These are phyloP conservation scores for Macrotyloma uniflorum DNA, from an alignment of 306 rosid species.

Conservation along the genomic window DNA sequence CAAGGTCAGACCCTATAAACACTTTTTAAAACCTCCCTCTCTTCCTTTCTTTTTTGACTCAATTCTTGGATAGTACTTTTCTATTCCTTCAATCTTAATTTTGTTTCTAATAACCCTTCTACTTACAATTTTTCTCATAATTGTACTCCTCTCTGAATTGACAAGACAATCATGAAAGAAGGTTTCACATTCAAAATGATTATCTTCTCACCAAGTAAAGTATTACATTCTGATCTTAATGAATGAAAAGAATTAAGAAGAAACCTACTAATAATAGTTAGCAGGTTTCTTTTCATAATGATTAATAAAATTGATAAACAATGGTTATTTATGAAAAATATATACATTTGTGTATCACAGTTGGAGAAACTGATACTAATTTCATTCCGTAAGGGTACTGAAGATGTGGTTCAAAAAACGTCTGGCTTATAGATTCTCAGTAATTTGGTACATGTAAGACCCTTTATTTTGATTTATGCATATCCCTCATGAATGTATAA, in stretches of 20 bases:
- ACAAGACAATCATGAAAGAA: neutral
- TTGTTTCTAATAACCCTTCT: neutral
- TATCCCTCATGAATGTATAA: neutral
- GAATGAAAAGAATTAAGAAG: no score
- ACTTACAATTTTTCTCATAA: neutral
- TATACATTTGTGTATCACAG: no score
- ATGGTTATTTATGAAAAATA: no score
- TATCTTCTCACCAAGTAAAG: no score
- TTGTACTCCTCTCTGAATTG: neutral
- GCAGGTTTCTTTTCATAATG: no score
- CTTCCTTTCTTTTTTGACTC: conserved; percentile 22
- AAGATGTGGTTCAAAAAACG: neutral
- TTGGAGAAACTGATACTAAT: neutral
- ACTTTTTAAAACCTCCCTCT: neutral
- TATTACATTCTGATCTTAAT: no score
- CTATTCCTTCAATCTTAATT: neutral
- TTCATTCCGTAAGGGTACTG: neutral
- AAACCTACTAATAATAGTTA: no score
- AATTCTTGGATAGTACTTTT: neutral
- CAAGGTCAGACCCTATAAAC: conserved; percentile 16
- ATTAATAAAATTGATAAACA: no score
- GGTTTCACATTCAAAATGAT: no score
- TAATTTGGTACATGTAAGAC: neutral
- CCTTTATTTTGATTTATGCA: neutral
- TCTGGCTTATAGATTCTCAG: neutral